Evolutionary conservation across 306 rosid species (phyloP), one percentile per base, ranked within the genome.

Genomic region (Quercus aquifolioides): DNA sequence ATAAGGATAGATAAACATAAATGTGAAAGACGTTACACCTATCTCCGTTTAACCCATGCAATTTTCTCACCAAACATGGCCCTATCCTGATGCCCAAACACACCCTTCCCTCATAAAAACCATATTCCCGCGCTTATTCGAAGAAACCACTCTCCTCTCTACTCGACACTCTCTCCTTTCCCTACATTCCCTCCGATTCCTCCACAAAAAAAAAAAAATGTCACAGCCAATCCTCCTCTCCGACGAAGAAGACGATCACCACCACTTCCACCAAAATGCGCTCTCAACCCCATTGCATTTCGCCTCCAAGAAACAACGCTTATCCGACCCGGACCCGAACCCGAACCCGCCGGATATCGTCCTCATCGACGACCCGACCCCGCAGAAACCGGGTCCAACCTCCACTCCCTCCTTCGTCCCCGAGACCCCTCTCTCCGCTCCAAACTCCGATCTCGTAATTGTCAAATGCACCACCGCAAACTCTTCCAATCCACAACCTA

Each of bases 361-460:
- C 82, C 55, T 94, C 79, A 95, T 90, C 86, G 97, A 91, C 69
- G 97, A 88, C 71, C 97, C 95, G 33, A 94, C 97, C 38, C 97
- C 97, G 0, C 74, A 84, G 69, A 91, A 91, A 69, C 79, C 74
- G 21, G 71, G 55, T 25, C 21, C 49, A 43, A 9, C 75, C 4
- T 85, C 85, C 71, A 77, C 84, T 1, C 87, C 87, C 79, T 75
- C 85, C n/a, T 38, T 89, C 72, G 89, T 94, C 77, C 89, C 93
- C 15, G 98, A 92, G 41, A 91, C 97, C 71, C 98, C 98, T 7
- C 76, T 87, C 74, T 88, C 89, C 0, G 82, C 60, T 20, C 71
- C 77, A 8, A 85, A 49, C 70, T 85, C 97, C 71, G 97, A 90
- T 4, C 10, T 90, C 1, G 86, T 76, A 20, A 85, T 91, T 52